Evolutionary conservation across 1,139 yeast species (phyloP), one percentile per base, ranked within the genome.

Genomic region (Eremothecium coryli): DNA sequence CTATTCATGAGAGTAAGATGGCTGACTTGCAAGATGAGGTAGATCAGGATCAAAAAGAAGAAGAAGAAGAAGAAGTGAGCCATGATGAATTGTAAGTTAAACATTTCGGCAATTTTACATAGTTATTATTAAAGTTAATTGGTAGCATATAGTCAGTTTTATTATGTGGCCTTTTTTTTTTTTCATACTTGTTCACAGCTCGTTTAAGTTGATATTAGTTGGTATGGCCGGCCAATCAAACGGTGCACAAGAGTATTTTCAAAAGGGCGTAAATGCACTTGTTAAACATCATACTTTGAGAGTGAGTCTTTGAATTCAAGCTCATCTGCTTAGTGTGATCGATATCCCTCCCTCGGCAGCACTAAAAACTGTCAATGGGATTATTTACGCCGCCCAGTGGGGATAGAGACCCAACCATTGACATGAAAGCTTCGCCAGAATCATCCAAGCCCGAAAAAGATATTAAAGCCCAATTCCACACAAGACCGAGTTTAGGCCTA

Each of bases 401-500:
- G 22, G 30, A 14, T 9, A 27, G 17, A 14, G 30, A 17, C 14
- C 12, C 26, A 9, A 23, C 7, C 12, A 7, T 23, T 8, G 14
- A 11, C 12, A 23, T 7, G 13, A 7, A 9, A 23, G 12, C 29
- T n/a, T 29, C 37, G n/a, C 28, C 22, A n/a, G 47, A 53, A 17
- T 38, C 44, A 20, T 50, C 37, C 18, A 43, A 40, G 20, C 49
- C 37, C 31, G 54, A 39, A 15, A 42, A 42, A 26, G 51, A 39
- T 25, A 46, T 40, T 26, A 53, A 46, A 35, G 34, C 43, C 15
- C 41, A 43, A 15, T 58, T 60, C 31, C 55, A 56, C 34, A 39
- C 50, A 18, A 55, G 68, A 39, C 82, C 82, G 6, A 70, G 72
- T 39, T 54, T 75, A 15, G 82, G 82, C 1, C 60, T 76, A 30